Conservation (phyloP, 495 filamentous ascomycete species). For the Saxophila tyrrhenica region DNA sequence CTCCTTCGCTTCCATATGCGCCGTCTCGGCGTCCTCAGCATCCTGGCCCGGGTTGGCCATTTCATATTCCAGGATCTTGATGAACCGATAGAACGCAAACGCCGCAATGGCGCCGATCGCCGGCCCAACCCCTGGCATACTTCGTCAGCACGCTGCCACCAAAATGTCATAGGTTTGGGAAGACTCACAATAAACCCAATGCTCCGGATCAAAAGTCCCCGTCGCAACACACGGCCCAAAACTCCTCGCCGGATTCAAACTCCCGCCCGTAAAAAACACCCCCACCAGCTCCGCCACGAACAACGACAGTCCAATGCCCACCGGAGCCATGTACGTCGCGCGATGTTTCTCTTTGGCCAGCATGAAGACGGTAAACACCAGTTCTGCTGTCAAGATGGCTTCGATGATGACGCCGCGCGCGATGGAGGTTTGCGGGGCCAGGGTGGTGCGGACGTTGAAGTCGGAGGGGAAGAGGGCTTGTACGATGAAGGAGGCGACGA, state of each 20-base stretch:
- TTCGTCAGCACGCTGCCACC: neutral
- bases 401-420: constrained; percentile 68
- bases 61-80: constrained; percentile 54
- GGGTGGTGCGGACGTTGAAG: constrained; percentile 48
- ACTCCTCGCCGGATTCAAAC: constrained; percentile 16
- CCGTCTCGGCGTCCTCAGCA: neutral
- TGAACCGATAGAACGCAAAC: constrained; percentile 25
- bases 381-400: constrained; percentile 61
- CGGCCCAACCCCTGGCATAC: constrained; percentile 19
- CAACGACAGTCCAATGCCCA: constrained; percentile 63
- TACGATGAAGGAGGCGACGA: constrained; percentile 51
- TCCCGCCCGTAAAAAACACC: constrained; percentile 24
- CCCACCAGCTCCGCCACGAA: constrained; percentile 60
- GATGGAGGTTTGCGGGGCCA: constrained; percentile 45
- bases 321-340: constrained; percentile 61
- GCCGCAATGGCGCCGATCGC: constrained; percentile 25
- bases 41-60: constrained; percentile 68
- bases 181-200: constrained; percentile 32
- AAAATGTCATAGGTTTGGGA: neutral
- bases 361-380: constrained; percentile 71
- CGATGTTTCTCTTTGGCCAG: constrained; percentile 69
- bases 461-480: constrained; percentile 50
- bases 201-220: constrained; percentile 8
- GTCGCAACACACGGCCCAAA: constrained; percentile 16
- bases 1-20: neutral